Evolutionary conservation across 371 early-diverging fungal species (phyloP).

Genomic region (Mortierella sp.): DNA sequence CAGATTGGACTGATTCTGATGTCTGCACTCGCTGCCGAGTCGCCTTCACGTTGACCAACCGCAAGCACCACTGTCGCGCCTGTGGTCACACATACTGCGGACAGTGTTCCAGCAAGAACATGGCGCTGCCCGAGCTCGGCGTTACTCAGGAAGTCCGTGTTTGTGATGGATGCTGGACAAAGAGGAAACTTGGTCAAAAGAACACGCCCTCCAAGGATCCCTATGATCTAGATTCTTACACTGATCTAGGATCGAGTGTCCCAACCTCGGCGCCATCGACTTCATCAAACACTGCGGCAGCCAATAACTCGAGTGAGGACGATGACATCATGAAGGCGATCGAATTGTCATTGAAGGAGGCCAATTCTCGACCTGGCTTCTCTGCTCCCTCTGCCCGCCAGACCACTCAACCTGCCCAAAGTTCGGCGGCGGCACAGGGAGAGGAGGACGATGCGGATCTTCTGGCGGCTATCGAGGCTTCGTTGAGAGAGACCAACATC

Average conservation of each 20-base stretch:
- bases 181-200: conserved; percentile 66
- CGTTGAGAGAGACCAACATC: conserved; percentile 77
- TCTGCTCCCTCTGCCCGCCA: conserved; percentile 33
- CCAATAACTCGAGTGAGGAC: conserved; percentile 61
- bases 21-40: conserved; percentile 94
- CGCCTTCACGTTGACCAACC: conserved; percentile 90
- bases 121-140: conserved; percentile 88
- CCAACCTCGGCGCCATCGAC: conserved; percentile 20
- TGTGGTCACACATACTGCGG: conserved; percentile 95
- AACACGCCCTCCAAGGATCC: conserved; percentile 35
- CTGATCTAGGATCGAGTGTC: conserved; percentile 6
- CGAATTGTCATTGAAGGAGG: conserved; percentile 84
- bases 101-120: conserved; percentile 88
- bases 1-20: conserved; percentile 96
- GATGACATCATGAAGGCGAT: conserved; percentile 92
- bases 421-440: conserved; percentile 14
- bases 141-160: conserved; percentile 92
- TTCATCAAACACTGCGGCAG: conserved; percentile 13
- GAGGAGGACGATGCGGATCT: conserved; percentile 90
- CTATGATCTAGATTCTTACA: conserved; percentile 24
- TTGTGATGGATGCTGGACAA: conserved; percentile 90
- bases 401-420: conserved; percentile 10
- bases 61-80: conserved; percentile 98
- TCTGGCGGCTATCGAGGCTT: conserved; percentile 94
- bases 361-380: conserved; percentile 63